Conservation (phyloP, 352 stramenopile genomes). For the Pythium pyrilobum region DNA sequence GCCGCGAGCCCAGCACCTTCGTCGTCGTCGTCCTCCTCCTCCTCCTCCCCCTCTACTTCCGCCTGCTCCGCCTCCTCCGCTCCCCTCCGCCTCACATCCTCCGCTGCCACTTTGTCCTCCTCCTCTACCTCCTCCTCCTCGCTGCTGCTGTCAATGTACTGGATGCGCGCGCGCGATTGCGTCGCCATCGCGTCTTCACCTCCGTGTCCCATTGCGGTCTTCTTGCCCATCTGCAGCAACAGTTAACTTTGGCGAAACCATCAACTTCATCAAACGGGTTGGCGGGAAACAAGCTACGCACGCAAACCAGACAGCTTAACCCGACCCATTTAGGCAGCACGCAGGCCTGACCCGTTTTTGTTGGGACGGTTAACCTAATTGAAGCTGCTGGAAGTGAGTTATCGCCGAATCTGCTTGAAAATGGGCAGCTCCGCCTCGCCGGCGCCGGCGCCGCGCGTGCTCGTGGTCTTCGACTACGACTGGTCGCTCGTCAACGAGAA, state of each 20-base stretch:
- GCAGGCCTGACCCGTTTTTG: neutral
- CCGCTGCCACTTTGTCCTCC: neutral
- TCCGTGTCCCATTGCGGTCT: neutral
- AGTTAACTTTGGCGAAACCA: constrained; percentile 8
- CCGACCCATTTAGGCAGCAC: neutral
- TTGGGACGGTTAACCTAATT: neutral
- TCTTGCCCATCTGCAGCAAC: constrained; percentile 3
- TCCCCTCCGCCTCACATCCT: neutral
- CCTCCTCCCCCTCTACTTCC: neutral
- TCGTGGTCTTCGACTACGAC: constrained; percentile 83
- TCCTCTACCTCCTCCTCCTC: constrained; percentile 2
- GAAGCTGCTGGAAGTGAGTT: neutral
- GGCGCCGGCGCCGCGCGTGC: constrained; percentile 15
- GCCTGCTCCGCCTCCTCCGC: neutral
- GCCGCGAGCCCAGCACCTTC: constrained; percentile 34
- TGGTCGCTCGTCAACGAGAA: constrained; percentile 83
- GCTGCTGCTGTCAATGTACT: constrained; percentile 7
- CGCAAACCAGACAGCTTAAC: too few species aligned
- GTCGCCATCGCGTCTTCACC: neutral
- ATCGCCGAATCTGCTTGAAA: neutral
- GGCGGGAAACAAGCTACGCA: too few species aligned
- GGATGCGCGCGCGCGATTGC: neutral
- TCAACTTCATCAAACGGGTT: constrained; percentile 14
- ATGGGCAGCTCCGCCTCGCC: neutral
- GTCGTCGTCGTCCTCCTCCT: neutral